Evolutionary conservation across 225 moss, liverwort and hornwort species (phyloP), one percentile per base, ranked within the genome.

Genomic region (Sphagnum tenellum): DNA sequence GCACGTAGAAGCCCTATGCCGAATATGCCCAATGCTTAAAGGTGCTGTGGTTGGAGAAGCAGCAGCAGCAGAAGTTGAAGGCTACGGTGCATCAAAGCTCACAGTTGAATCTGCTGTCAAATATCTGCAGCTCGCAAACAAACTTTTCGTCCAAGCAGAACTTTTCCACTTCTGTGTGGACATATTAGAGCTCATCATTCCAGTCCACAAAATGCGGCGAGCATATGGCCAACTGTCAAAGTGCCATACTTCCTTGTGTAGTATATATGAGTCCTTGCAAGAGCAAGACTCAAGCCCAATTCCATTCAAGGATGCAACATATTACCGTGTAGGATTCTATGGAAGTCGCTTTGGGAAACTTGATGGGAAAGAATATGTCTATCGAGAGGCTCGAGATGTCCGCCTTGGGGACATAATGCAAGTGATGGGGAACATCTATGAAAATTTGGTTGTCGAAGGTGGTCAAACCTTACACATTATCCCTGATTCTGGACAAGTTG

Each of bases 21-120:
- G 68, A 77, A 88, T 95, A 61, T 95, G 91, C 66, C 94, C 94
- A 61, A 95, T 95, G 91, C 81, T 95, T 45, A 91, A 89, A 64
- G 89, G 83, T 74, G 87, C 91, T 67, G 85, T 88, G 63, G 78
- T 87, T 67, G 89, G 89, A 62, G 94, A 95, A 70, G 94, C 91
- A 82, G 89, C 94, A 46, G 88, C 82, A 57, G 91, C 89, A 64
- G 94, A 95, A 89, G 89, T 95, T 56, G 94, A 95, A 77, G 94
- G 94, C 49, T 95, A 95, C 67, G 94, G 94, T 5, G 89, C 94
- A 4, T 95, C 94, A 46, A 95, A 95, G 69, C 73, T 95, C 66
- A 95, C 94, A 57, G 94, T 95, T 57, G 94, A 95, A 54, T 95
- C 94, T 2, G 91, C 94, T 68, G 94, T 95, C 64, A 95, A 95